Percentiles rank a stretch among this genome's conserved stretches.
Conservation (phyloP, 2,329 filamentous ascomycete species). For the Cordyceps javanica region DNA sequence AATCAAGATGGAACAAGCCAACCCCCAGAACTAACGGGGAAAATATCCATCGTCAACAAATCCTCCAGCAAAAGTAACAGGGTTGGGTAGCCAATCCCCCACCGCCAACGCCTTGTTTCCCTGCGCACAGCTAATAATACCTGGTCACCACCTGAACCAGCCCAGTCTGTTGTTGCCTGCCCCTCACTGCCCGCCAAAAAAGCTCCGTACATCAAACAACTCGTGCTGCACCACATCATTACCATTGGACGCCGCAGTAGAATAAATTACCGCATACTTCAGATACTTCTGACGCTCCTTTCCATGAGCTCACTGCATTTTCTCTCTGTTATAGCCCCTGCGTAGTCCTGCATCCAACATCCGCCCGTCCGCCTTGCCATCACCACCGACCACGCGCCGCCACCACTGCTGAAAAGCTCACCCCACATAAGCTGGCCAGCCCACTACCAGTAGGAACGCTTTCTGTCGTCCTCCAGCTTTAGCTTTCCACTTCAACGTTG, state of each 20-base stretch:
- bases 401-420: not conserved
- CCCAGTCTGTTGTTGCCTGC: not conserved
- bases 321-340: not conserved
- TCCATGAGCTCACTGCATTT: not conserved
- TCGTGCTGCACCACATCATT: conserved; percentile 11
- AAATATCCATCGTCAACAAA: not conserved
- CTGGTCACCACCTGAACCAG: not conserved
- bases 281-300: not conserved
- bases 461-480: not conserved
- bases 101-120: conserved; percentile 2
- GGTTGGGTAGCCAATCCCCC: conserved; percentile 5
- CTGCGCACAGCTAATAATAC: not conserved
- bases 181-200: conserved; percentile 6
- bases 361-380: not conserved
- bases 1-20: not conserved
- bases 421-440: conserved; percentile 6
- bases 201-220: conserved; percentile 2
- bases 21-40: not conserved
- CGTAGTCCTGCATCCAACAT: not conserved
- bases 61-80: not conserved
- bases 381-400: not conserved
- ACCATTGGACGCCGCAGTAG: conserved; percentile 7
- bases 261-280: conserved; percentile 9
- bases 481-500: conserved; percentile 1
- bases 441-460: not conserved